Conservation (phyloP, 768 basidiomycete genomes). For the Mycena albidolilacea region DNA sequence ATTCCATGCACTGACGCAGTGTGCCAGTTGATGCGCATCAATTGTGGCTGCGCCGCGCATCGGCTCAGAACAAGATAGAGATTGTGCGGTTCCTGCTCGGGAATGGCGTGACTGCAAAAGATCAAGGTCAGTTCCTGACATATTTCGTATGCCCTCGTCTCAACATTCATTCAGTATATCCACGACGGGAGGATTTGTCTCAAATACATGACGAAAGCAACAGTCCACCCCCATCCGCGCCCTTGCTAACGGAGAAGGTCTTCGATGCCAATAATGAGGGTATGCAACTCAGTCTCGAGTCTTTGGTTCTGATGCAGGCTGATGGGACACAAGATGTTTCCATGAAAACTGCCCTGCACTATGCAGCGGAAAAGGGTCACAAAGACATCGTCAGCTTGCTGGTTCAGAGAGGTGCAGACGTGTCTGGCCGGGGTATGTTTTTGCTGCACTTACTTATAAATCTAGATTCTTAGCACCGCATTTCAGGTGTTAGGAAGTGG, state of each 20-base stretch:
- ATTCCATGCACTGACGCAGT: too few species aligned
- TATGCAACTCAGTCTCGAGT: background rate
- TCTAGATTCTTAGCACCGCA: too few species aligned
- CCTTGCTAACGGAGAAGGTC: conserved; percentile 4
- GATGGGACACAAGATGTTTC: conserved; percentile 5
- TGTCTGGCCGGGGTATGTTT: background rate
- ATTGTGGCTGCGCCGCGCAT: too few species aligned
- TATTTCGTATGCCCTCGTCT: too few species aligned
- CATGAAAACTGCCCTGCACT: background rate
- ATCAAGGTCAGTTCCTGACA: too few species aligned
- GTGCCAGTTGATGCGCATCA: too few species aligned
- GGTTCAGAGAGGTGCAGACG: conserved; percentile 3
- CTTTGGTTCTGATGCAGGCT: background rate
- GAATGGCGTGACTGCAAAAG: background rate
- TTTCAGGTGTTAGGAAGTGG: too few species aligned
- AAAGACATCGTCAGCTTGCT: background rate
- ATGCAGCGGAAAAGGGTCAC: background rate
- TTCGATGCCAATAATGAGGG: background rate
- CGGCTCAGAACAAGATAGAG: background rate
- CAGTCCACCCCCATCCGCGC: too few species aligned
- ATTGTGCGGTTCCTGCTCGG: conserved; percentile 1
- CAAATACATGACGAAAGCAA: too few species aligned
- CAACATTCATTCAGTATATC: too few species aligned
- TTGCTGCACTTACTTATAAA: too few species aligned
- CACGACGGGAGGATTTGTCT: too few species aligned